A percentile compares a stretch with the other conserved stretches of the same genome.
phyloP scores from a whole-genome alignment of 129 eudicot genomes.

The Scalesia atractyloides region DNA sequence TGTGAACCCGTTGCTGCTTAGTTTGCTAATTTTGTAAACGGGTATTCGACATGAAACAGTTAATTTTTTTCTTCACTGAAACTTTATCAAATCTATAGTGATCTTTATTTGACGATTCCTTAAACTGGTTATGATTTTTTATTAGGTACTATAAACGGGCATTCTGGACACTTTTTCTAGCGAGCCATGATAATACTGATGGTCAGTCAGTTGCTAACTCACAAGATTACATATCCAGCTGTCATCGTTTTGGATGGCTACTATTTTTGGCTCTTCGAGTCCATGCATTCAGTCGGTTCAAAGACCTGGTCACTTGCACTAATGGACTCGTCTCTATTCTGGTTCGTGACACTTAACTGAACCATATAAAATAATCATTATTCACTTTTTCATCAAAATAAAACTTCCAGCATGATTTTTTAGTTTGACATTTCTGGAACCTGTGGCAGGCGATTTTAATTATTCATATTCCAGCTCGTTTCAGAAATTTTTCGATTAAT shows the following conservation, averaged over 20 bases:
- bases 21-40: neutral
- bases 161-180: slow-evolving; percentile 48
- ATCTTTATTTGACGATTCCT: slow-evolving; percentile 1
- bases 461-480: slow-evolving; percentile 75
- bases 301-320: slow-evolving; percentile 87
- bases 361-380: neutral
- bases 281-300: slow-evolving; percentile 79
- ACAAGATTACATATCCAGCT: slow-evolving; percentile 44
- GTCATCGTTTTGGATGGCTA: slow-evolving; percentile 89
- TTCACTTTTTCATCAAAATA: neutral
- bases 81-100: neutral
- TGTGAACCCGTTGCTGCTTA: neutral
- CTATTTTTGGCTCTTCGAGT: slow-evolving; percentile 89
- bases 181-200: slow-evolving; percentile 42
- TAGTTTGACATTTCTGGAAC: slow-evolving; percentile 26
- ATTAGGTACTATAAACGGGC: slow-evolving; percentile 75
- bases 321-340: slow-evolving; percentile 79
- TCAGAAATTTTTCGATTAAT: slow-evolving; percentile 53
- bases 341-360: slow-evolving; percentile 54
- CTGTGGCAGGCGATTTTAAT: slow-evolving; percentile 80
- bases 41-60: slow-evolving; percentile 10
- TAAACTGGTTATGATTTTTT: neutral
- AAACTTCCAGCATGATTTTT: neutral
- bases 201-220: slow-evolving; percentile 33
- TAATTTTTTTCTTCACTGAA: neutral